Evolutionary conservation across 1,139 yeast species (phyloP), one percentile per base, ranked within the genome.

Genomic region (Pichia sorboxylosa): DNA sequence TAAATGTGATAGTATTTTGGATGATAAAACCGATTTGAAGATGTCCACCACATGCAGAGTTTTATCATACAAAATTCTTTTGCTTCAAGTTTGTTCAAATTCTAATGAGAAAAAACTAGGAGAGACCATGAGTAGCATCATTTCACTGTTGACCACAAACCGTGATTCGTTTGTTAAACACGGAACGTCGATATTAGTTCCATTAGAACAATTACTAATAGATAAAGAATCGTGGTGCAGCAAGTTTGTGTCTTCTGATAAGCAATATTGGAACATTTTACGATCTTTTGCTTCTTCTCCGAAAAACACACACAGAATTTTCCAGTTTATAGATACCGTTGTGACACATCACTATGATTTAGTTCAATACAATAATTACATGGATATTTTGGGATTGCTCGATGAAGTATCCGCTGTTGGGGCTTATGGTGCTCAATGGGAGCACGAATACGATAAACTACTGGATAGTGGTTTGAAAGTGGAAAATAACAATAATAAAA

Each of bases 351-450:
- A 63, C 1, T 55, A 66, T 3, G 44, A 50, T 4, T 58, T 63
- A 18, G 58, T 78, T 13, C 58, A 51, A 7, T 58, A 63, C 2
- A 54, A 55, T 1, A 80, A 76, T 46, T 80, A 72, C 45, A 69
- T 78, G 68, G 64, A 70, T 41, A 49, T 78, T 13, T 58, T 85
- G 27, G 87, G 85, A 1, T 57, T 82, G 17, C 57, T 83, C 28
- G 94, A 83, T 51, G 94, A 82, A 42, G 66, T 84, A 17, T 81
- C 93, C 0, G 79, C 87, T 1, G 71, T 78, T 29, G 94, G 94
- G 3, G 85, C 93, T 0, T 61, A 77, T 34, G 92, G 85, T 5
- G 77, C 85, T 7, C 81, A 72, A 51, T 72, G 72, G 67, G 93
- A 80, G 52, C 81, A 73, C 45, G 75, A 72, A 38, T 62, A 59